Conservation (phyloP, 495 filamentous ascomycete genomes). For the Podospora comata region DNA sequence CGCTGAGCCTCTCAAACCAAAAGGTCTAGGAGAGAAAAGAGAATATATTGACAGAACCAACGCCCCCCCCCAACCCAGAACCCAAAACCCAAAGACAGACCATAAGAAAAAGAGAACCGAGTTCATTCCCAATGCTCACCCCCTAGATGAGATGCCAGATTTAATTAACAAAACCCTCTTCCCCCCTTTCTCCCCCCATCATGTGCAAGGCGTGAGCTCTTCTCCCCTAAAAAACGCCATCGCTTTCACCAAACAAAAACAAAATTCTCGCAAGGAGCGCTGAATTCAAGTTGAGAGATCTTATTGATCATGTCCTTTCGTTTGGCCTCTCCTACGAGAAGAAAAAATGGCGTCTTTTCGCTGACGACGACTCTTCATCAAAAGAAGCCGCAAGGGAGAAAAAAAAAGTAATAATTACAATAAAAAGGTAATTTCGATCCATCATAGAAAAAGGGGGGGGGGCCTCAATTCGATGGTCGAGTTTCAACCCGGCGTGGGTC, state of each 20-base stretch:
- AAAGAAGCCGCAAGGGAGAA: not conserved
- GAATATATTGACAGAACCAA: not conserved
- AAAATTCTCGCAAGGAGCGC: not conserved
- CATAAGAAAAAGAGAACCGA: not conserved
- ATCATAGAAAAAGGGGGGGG: too few species aligned
- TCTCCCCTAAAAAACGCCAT: not conserved
- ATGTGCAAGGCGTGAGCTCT: not conserved
- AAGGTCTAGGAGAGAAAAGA: not conserved
- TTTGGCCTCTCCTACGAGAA: not conserved
- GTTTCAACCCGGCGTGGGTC: not conserved
- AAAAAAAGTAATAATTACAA: not conserved
- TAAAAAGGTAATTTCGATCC: not conserved
- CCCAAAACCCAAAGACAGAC: not conserved
- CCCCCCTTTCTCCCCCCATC: too few species aligned
- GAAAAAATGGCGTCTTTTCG: not conserved
- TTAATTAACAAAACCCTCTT: not conserved
- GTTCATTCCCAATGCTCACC: not conserved
- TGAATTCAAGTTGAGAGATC: not conserved
- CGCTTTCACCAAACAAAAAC: not conserved
- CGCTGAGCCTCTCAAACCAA: not conserved
- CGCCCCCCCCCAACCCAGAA: not conserved
- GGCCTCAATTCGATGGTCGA: not conserved
- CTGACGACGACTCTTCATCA: not conserved
- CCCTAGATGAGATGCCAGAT: not conserved
- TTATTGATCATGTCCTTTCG: not conserved